Evolutionary conservation across 1,284 basidiomycete species (phyloP), one percentile per base, ranked within the genome.

Genomic region (Microbotryum violaceum): DNA sequence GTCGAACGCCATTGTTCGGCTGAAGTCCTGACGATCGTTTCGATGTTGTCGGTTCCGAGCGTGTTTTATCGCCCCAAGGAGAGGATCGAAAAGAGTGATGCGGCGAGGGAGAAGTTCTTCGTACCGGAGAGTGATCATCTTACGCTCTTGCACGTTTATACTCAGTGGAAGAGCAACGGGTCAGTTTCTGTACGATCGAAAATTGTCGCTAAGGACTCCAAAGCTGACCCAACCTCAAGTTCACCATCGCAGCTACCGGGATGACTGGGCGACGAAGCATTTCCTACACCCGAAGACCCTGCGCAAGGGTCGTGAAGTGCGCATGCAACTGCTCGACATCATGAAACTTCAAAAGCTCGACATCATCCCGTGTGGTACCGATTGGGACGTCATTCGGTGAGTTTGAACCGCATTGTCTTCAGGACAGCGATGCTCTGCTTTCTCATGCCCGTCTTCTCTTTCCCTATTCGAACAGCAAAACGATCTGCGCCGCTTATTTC

Each of bases 281-380:
- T 98, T 98, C 78, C 75, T 98, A 58, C 96, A 99, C 74, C 91
- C 92, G 0, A 98, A 98, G 76, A 82, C 97, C 46, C 81, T 99
- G 29, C 82, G 93, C 56, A 99, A 98, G 76, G 91, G 90, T 2
- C 82, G 93, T 29, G 96, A 99, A 77, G 96, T 99, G n/a, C 84
- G 96, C 42, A 83, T 83, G 6, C 96, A 99, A 77, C 81, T 98
- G 27, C 91, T 97, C 75, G 96, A 98, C 74, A 98, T 98, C 74
- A 96, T 97, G 91, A 91, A 94, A 74, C 86, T 88, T 75, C 93
- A 97, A 77, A 97, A 96, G 78, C 89, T 98, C 84, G 85, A 86
- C 46, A 76, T 93, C 21, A 82, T 90, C 65, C 89, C 91, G 6
- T 89, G 86, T 53, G 91, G 91, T 3, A 97, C 91, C 0, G 93